Base-by-base conservation (phyloP, 305 asterid genomes). In the Nicotiana rustica region DNA sequence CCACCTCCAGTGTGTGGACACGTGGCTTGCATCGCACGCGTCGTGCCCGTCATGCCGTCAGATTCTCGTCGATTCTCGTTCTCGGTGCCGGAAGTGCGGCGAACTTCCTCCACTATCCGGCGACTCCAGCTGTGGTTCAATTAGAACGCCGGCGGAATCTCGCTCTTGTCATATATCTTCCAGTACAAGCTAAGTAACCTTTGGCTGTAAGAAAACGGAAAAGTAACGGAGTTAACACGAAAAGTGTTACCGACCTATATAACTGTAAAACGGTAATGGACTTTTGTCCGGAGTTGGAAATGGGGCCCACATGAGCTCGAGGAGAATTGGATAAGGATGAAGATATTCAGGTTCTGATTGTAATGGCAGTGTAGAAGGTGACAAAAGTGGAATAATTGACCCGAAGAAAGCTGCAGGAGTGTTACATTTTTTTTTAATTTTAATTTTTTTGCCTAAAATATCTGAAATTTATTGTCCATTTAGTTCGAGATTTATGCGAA, bases 11-110 rank as follows among this genome's bases (percentile, higher is more conserved):
- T 92, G 95, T 78, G 90, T 92, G 3, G 94, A 92, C 75, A 87
- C 88, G 83, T 92, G 95, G 95, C 91, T 92, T 6, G 86, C 87
- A 3, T 88, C 94, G 10, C 93, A 90, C 83, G 90, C 95, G 21
- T 88, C 94, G 10, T 92, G 95, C 59, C 95, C 95, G 1, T 88
- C 94, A 5, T 92, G 95, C 82, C 89, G 95, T 3, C 86, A 82
- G 84, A 84, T 86, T 36, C 86, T 91, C 5, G 88, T 80, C 9
- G 90, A 81, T 2, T 76, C 89, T 67, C 83, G 89, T 19, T 88
- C 91, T 85, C 87, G 82, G 76, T 89, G 88, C 87, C 88, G 92
- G 83, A 86, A 88, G 82, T 75, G 80, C 65, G 65, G 80, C 47
- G 91, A 89, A 5, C 76, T 77, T n/a, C 88, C 90, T 60, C 76